Conservation (phyloP, 192 early-diverging fungal genomes). For the Rhizophagus sp. region DNA sequence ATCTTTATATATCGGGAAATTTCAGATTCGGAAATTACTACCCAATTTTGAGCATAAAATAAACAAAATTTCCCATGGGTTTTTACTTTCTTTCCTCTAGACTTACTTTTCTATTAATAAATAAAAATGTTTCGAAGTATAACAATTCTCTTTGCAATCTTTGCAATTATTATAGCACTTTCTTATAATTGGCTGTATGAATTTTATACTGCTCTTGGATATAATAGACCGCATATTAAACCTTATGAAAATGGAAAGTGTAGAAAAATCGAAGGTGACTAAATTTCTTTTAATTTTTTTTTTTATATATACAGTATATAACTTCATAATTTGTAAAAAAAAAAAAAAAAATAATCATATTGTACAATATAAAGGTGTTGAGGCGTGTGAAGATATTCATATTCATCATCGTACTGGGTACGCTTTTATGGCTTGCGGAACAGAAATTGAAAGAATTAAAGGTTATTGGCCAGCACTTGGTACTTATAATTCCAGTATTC, state of each 20-base stretch:
- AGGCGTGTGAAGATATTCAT: slow-evolving; percentile 62
- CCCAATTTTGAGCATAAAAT: no score
- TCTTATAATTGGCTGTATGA: not conserved
- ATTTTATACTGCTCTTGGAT: not conserved
- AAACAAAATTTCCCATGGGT: no score
- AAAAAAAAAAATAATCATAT: no score
- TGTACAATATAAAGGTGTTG: slow-evolving; percentile 15
- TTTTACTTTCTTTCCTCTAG: no score
- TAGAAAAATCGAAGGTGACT: not conserved
- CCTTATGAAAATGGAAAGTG: not conserved
- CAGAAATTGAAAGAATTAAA: slow-evolving; percentile 37
- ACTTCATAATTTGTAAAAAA: no score
- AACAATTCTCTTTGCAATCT: not conserved
- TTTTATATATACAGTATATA: no score
- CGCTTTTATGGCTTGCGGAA: slow-evolving; percentile 59
- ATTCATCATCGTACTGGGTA: slow-evolving; percentile 52
- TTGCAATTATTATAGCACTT: not conserved
- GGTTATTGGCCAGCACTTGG: slow-evolving; percentile 45
- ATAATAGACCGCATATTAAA: not conserved
- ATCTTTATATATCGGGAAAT: no score
- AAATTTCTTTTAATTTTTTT: not conserved
- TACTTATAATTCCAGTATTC: slow-evolving; percentile 28
- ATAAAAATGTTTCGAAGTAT: not conserved
- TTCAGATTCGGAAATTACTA: no score
- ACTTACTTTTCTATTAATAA: no score